Conservation (phyloP, 163 green algal genomes). For the Chlamydomonas reinhardtii region DNA sequence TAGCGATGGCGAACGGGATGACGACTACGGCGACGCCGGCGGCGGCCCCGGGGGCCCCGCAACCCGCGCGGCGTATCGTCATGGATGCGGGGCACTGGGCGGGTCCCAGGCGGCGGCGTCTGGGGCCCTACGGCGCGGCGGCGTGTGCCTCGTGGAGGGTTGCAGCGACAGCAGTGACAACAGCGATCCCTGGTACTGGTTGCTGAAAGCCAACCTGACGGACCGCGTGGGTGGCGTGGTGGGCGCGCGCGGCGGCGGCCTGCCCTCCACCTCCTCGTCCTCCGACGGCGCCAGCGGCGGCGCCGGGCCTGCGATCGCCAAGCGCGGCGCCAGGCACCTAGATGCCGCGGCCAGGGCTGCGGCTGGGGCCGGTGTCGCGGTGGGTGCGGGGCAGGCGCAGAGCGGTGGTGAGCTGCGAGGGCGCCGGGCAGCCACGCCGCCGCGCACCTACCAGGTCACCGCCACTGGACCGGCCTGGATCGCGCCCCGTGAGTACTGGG, state of each 20-base stretch:
- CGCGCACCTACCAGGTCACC: background rate
- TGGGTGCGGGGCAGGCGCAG: background rate
- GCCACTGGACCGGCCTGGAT: conserved; percentile 3
- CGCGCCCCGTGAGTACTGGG: background rate
- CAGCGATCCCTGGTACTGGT: conserved; percentile 33
- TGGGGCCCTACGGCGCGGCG: no score
- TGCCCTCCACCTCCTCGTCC: background rate
- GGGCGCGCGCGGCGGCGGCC: conserved; percentile 1
- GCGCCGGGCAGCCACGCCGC: background rate
- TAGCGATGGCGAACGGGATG: background rate
- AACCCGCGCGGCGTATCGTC: no score
- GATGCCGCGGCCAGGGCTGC: no score
- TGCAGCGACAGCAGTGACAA: background rate
- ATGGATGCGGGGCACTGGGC: no score
- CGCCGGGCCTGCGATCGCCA: no score
- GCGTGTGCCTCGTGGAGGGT: no score
- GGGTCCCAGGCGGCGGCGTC: no score
- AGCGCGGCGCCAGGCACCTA: no score
- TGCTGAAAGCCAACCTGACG: conserved; percentile 16
- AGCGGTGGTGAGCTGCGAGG: background rate
- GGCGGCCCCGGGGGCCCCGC: no score
- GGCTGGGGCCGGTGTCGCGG: background rate
- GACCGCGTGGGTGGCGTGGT: conserved; percentile 1
- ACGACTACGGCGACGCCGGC: background rate
- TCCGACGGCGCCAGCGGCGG: background rate